Evolutionary conservation across 352 stramenopile species (phyloP).

Genomic region (Globisporangium splendens): DNA sequence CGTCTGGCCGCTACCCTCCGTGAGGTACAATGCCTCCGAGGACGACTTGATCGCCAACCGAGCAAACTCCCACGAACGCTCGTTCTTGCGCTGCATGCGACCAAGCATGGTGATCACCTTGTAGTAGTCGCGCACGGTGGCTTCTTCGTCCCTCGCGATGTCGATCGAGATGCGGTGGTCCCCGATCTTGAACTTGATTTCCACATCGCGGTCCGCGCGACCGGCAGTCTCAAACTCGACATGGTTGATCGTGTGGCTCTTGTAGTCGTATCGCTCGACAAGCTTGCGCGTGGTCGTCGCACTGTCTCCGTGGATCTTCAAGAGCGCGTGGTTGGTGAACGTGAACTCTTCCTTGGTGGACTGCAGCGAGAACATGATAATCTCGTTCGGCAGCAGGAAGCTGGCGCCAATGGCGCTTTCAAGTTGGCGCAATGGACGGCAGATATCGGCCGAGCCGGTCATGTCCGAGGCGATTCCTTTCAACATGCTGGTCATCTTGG

Average conservation of each 20-base stretch:
- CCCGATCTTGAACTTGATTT: slow-evolving; percentile 36
- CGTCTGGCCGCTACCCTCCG: slow-evolving; percentile 28
- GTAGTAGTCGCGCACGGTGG: slow-evolving; percentile 27
- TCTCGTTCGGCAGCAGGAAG: slow-evolving; percentile 40
- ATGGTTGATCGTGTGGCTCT: slow-evolving; percentile 16
- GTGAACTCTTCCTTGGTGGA: slow-evolving; percentile 57
- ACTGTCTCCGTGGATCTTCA: slow-evolving; percentile 33
- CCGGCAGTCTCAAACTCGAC: slow-evolving; percentile 42
- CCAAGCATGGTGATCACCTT: slow-evolving; percentile 37
- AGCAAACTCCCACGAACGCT: slow-evolving; percentile 30
- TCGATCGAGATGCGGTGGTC: slow-evolving; percentile 25
- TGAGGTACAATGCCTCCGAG: slow-evolving; percentile 29
- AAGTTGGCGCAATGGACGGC: slow-evolving; percentile 25
- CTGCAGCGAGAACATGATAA: slow-evolving; percentile 49
- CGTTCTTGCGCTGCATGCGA: slow-evolving; percentile 30
- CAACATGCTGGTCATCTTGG: slow-evolving; percentile 26
- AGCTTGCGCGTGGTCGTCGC: slow-evolving; percentile 45
- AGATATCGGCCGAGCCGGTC: slow-evolving; percentile 45
- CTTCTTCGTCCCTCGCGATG: slow-evolving; percentile 26
- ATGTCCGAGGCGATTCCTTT: slow-evolving; percentile 44
- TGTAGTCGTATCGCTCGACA: slow-evolving; percentile 34
- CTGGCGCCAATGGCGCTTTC: slow-evolving; percentile 22
- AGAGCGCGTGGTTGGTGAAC: slow-evolving; percentile 59
- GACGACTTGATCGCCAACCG: slow-evolving; percentile 23
- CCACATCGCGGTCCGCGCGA: slow-evolving; percentile 41